Evolutionary conservation across 805 yeast species (phyloP).

Genomic region (Naumovozyma baii): DNA sequence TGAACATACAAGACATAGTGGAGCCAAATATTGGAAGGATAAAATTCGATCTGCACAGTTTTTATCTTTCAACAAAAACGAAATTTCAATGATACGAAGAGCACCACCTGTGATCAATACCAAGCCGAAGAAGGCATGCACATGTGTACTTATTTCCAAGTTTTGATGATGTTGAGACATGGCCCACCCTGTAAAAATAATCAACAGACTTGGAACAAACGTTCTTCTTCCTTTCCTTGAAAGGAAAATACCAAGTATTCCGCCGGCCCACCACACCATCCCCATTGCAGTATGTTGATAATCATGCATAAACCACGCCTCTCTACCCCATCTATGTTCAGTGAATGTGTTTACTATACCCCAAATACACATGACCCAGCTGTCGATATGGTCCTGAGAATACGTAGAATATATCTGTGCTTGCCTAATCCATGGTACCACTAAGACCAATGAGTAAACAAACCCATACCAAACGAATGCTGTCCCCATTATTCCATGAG

Average conservation of each 20-base stretch:
- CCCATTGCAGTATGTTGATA: slow-evolving; percentile 96
- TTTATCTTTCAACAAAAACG: slow-evolving; percentile 62
- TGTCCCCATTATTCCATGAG: slow-evolving; percentile 95
- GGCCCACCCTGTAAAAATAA: slow-evolving; percentile 86
- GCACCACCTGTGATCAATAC: slow-evolving; percentile 73
- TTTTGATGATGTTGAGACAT: slow-evolving; percentile 86
- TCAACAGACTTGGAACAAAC: slow-evolving; percentile 70
- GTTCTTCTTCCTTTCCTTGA: slow-evolving; percentile 60
- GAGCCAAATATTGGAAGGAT: slow-evolving; percentile 80
- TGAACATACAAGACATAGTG: slow-evolving; percentile 65
- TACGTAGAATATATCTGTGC: slow-evolving; percentile 33
- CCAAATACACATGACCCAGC: slow-evolving; percentile 73
- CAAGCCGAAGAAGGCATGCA: slow-evolving; percentile 79
- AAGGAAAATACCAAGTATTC: slow-evolving; percentile 71
- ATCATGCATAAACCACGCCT: slow-evolving; percentile 86
- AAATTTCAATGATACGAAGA: slow-evolving; percentile 67
- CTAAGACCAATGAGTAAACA: slow-evolving; percentile 53
- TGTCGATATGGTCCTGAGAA: slow-evolving; percentile 82
- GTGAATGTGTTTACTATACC: slow-evolving; percentile 93
- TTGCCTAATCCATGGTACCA: slow-evolving; percentile 65
- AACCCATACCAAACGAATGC: slow-evolving; percentile 78
- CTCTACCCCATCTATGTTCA: slow-evolving; percentile 89
- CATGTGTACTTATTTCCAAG: slow-evolving; percentile 68
- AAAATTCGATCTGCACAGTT: slow-evolving; percentile 39
- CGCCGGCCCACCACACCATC: slow-evolving; percentile 93